Base-by-base conservation (phyloP, 352 stramenopile species). In the Pythium plurisporium region DNA sequence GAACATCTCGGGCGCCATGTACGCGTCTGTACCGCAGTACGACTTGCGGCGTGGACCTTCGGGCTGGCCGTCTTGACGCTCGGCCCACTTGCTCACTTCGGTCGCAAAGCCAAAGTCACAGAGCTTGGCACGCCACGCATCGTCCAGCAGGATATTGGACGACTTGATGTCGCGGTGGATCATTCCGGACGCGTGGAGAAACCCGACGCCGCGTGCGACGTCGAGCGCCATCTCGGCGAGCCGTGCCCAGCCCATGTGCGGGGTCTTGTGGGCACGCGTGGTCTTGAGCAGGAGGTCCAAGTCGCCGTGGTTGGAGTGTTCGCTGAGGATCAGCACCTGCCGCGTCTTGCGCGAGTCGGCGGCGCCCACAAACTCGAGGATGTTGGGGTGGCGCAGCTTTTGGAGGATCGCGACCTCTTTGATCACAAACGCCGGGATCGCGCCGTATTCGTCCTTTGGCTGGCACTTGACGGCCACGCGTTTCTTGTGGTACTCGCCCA, bases 201-300 rank as follows among this genome's bases (percentile, higher is more conserved):
- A 99, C 46, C 91, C 79, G 52, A 99, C 91, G 56, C 94, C 96
- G 46, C 86, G 72, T 0, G 95, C 92, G 6, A 83, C 72, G 44
- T 96, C 85, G 23, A 92, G 64, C 12, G 81, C 83, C 41, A 93
- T 87, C 37, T 78, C 80, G 12, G 75, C 62, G 41, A 89, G 74
- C 14, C 69, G 47, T 10, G 68, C 49, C 85, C 85, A 94, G 22
- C 82, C 80, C 23, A 87, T 51, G 31, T 92, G 82, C 2, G 52
- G 5, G 30, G 67, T 64, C 15, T 66, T 64, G 1, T 67, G 68
- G 10, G 62, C 79, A 34, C 80, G 80, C 51, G 85, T 86, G 15
- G 62, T 55, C 40, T 82, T 78, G 19, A 92, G 68, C 45, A 91
- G 62, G 40, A 84, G 52, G 57, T 89, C 79, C 4, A 92, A 70